Base-by-base conservation (phyloP, 306 rosid species). In the Mucuna pruriens region DNA sequence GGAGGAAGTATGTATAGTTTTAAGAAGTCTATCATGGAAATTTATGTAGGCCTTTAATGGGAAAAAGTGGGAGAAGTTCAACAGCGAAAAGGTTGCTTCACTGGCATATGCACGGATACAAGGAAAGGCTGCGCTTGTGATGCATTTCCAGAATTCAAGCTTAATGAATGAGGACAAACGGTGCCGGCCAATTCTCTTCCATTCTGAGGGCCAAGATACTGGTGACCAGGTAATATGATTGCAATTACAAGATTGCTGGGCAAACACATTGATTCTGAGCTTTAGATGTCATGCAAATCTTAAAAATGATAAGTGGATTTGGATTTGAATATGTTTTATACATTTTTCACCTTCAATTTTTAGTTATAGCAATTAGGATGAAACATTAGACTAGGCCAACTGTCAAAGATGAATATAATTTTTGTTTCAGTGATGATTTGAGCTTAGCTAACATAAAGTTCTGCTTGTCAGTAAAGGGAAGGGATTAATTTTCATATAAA, bases 91-190 rank as follows among this genome's bases (percentile, higher is more conserved):
- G 76, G 97, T 94, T 86, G 97, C 98, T 75, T 94, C 94, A 25
- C 82, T 94, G 79, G 97, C 98, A 45, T 94, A 91, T 85, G 98
- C 98, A 7, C 88, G 97, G 54, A 91, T 94, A 88, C 98, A 94
- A 82, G 98, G 98, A 48, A 94, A 92, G 90, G 85, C 90, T 80
- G 97, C 98, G 9, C 94, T 94, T 69, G 98, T 94, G 75, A 90
- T 91, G 54, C 98, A 94, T 85, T 94, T 94, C 76, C 98, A 94
- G 87, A 94, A 91, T 79, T 92, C 97, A 57, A 94, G 98, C 86
- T 86, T 92, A 71, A 92, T 92, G 98, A 92, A 91, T 73, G 98
- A 94, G 86, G 98, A 94, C 84, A 94, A 94, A 86, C 89, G 92
- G 69, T 94, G 98, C 77, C 89, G 97, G 71, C 98, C 97, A 6